These are phyloP conservation scores for Chalaropsis thielavioides DNA, from an alignment of 2,329 filamentous ascomycete genomes.

Conservation along the genomic window DNA sequence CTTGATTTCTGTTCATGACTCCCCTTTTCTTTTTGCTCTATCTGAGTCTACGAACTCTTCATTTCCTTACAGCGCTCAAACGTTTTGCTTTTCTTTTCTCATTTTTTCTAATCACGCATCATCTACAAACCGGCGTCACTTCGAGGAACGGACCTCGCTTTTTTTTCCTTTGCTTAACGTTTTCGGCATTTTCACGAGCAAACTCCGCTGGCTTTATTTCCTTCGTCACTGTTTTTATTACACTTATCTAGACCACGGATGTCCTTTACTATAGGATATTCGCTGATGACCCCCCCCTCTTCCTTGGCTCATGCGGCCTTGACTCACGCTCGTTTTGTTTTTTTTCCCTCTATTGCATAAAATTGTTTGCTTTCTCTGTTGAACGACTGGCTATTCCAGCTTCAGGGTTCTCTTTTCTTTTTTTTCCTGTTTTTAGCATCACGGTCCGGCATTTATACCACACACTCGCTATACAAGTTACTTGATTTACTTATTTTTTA, in stretches of 20 bases:
- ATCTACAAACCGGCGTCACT: background rate
- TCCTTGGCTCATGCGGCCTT: background rate
- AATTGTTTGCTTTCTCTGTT: background rate
- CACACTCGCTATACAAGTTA: background rate
- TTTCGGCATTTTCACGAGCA: background rate
- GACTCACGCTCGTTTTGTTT: background rate
- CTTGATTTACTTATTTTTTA: background rate
- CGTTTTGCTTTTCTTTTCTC: background rate
- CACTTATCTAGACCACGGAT: constrained; percentile 3
- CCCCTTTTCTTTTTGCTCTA: background rate
- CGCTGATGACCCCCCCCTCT: background rate
- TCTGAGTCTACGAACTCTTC: background rate
- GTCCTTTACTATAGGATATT: background rate
- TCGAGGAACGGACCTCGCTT: background rate
- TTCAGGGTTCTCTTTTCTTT: background rate
- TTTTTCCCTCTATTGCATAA: background rate
- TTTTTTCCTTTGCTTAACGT: background rate
- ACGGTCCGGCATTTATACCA: background rate
- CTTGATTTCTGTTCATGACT: background rate
- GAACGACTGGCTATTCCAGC: background rate
- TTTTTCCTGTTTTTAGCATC: background rate
- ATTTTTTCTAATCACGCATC: background rate
- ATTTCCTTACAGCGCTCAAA: constrained; percentile 1
- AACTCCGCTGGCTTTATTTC: background rate
- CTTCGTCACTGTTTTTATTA: background rate